Conservation (phyloP, 371 early-diverging fungal species). For the Mortierella sp. region DNA sequence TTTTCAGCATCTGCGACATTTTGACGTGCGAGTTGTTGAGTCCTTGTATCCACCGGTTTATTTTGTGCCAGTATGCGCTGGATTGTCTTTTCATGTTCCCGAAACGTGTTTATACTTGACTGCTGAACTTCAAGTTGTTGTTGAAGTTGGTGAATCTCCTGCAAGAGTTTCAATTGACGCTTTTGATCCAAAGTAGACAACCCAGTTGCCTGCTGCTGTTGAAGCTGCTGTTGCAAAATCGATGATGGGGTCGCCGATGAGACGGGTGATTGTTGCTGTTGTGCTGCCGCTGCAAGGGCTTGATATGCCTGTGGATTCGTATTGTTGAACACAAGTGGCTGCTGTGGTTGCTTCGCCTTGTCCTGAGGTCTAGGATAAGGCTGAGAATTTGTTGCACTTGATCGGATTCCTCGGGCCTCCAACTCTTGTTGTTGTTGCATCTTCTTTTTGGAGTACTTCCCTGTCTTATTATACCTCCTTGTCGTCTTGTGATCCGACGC, state of each 20-base stretch:
- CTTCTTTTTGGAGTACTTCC: conserved; percentile 75
- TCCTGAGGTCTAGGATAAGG: conserved; percentile 6
- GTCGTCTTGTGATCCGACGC: conserved; percentile 65
- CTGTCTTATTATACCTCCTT: conserved; percentile 72
- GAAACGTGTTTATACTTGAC: conserved; percentile 23
- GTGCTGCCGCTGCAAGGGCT: conserved; percentile 8
- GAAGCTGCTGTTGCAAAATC: conserved; percentile 21
- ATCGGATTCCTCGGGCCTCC: conserved; percentile 4
- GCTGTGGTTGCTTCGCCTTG: conserved; percentile 6
- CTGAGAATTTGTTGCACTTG: conserved; percentile 10
- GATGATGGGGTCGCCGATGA: conserved; percentile 3
- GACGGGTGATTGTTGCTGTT: not conserved
- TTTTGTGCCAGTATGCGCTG: conserved; percentile 25
- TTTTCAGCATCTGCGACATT: conserved; percentile 34
- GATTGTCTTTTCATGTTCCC: conserved; percentile 33
- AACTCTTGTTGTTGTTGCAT: conserved; percentile 45
- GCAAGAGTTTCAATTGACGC: conserved; percentile 27
- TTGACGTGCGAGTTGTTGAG: conserved; percentile 21
- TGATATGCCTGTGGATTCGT: conserved; percentile 13
- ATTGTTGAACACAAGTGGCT: conserved; percentile 19
- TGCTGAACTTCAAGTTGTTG: conserved; percentile 37
- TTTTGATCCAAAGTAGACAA: conserved; percentile 43
- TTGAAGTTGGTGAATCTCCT: conserved; percentile 38
- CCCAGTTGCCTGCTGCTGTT: conserved; percentile 24
- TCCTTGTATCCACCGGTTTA: conserved; percentile 27